phyloP scores from a whole-genome alignment of 176 grass and related monocot species.

The Musa itinerans region DNA sequence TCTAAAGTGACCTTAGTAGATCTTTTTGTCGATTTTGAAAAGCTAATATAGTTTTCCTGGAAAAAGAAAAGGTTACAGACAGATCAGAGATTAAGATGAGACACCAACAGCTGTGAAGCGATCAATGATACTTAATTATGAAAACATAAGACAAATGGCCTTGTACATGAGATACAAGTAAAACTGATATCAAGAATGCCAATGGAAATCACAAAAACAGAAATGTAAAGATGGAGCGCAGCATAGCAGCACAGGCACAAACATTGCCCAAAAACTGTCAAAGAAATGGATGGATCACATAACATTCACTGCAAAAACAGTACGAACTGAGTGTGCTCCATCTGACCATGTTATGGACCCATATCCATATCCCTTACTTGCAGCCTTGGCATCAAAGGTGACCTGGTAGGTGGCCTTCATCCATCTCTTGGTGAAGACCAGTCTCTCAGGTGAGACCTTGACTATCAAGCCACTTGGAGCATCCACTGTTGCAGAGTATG shows the following conservation, averaged over 20 bases:
- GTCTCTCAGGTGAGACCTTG: conserved; percentile 46
- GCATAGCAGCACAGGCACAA: not conserved
- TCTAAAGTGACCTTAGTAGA: too few relatives aligned
- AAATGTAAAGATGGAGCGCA: not conserved
- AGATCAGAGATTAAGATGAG: too few relatives aligned
- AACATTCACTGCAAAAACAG: conserved; percentile 70
- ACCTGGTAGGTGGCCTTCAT: conserved; percentile 63
- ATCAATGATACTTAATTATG: too few relatives aligned
- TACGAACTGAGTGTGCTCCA: conserved; percentile 67
- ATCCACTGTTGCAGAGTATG: conserved; percentile 41
- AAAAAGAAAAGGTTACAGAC: too few relatives aligned
- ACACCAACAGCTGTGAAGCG: too few relatives aligned
- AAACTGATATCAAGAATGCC: too few relatives aligned
- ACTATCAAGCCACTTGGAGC: conserved; percentile 41
- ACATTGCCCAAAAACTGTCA: not conserved
- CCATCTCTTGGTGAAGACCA: conserved; percentile 58
- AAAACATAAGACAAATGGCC: too few relatives aligned
- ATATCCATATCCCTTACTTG: conserved; percentile 45
- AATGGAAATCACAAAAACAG: not conserved
- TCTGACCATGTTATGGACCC: conserved; percentile 80
- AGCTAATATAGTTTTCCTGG: too few relatives aligned
- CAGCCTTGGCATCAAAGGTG: conserved; percentile 34
- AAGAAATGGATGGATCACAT: conserved; percentile 28
- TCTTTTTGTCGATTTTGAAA: too few relatives aligned
- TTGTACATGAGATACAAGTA: too few relatives aligned